Base-by-base conservation (phyloP, 306 rosid species). In the Castanea mollissima region DNA sequence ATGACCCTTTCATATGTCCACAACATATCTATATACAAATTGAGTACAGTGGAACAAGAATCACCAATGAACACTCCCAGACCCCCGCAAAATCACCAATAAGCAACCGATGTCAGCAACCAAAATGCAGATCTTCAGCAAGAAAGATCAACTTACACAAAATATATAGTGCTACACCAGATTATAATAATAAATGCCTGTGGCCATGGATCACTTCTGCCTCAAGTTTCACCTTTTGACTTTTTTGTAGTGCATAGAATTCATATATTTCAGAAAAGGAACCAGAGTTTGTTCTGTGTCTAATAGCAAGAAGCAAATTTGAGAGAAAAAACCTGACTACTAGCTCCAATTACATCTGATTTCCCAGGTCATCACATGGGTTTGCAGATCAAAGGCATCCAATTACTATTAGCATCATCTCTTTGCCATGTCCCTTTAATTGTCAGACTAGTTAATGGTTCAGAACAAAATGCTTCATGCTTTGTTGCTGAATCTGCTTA, bases 401-500 rank as follows among this genome's bases (percentile, higher is more conserved):
- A 58, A 64, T 44, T 44, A n/a, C 79, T 69, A 54, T 71, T 51
- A 71, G 75, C 59, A 51, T 44, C 75, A 18, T 71, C 41, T 62
- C 83, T 80, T 6, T 4, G 25, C 64, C 77, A 71, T 67, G 32
- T 79, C 74, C 74, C 80, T 78, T 70, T 56, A 27, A n/a, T 46
- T 14, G 82, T 44, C 76, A 75, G 19, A 23, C 54, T 49, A 49
- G 54, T 49, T 49, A 62, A 78, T 54, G 56, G 60, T 57, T 56
- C 18, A 18, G 56, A 57, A 32, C 31, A 29, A 46, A n/a, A 15
- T 18, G 77, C 79, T 31, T 44, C 57, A 13, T 55, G 79, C 60
- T 74, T 83, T 20, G 63, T 78, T 35, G 31, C 76, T 31, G 52
- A 75, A 75, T 83, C 79, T 85, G 87, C 82, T 82, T 74, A 32